These are phyloP conservation scores for Circinella umbellata DNA, from an alignment of 371 early-diverging fungal species.

Conservation along the genomic window DNA sequence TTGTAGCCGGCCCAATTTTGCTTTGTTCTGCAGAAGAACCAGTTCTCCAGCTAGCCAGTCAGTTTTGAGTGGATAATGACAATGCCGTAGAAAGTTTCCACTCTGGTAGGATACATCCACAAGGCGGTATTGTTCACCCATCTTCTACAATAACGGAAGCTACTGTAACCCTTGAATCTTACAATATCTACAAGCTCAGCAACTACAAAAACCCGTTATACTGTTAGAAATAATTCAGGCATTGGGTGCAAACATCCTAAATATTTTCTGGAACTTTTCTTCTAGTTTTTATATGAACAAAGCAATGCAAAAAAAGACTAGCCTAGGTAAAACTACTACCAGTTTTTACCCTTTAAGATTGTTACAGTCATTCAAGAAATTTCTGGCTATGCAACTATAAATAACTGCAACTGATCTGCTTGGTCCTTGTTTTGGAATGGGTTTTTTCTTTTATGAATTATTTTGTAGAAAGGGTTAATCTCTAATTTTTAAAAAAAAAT, in stretches of 20 bases:
- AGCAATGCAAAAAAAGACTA: background rate
- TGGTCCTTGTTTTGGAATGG: background rate
- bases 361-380: background rate
- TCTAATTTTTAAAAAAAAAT: too few relatives aligned
- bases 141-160: background rate
- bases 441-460: too few relatives aligned
- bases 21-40: slow-evolving; percentile 2
- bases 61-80: background rate
- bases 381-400: slow-evolving; percentile 1
- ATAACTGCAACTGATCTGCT: slow-evolving; percentile 4
- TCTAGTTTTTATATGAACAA: background rate
- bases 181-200: background rate
- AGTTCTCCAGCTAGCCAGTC: slow-evolving; percentile 1
- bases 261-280: background rate
- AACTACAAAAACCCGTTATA: background rate
- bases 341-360: background rate
- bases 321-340: background rate
- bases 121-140: background rate
- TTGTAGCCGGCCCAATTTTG: too few relatives aligned
- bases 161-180: background rate
- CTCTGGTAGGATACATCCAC: background rate
- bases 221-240: background rate
- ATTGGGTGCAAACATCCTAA: background rate
- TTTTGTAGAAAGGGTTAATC: too few relatives aligned
- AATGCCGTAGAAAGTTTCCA: background rate